Evolutionary conservation across 805 yeast species (phyloP), one percentile per base, ranked within the genome.

Genomic region (Saccharomycopsis sp.): DNA sequence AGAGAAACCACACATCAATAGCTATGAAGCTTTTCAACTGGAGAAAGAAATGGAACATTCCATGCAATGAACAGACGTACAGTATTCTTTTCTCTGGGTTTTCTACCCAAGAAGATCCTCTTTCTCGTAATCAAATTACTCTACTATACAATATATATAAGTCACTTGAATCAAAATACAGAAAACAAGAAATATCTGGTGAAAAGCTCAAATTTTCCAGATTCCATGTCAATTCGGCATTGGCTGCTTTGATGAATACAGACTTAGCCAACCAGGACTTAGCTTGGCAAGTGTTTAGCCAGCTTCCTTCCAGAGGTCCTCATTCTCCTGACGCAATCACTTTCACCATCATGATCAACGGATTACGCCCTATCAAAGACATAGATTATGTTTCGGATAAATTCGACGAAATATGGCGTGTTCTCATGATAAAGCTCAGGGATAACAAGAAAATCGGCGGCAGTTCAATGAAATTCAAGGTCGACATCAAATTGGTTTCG

Each of bases 31-130:
- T 81, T 19, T 76, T 77, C 60, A 75, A 77, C 55, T 77, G 79
- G 70, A 73, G 89, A 54, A 84, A 82, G 64, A 86, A 84, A 66
- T 80, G 88, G 84, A 80, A 79, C 0, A 75, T 83, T 12, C 77
- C 78, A 1, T 72, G 77, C 3, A 81, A 84, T 63, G 78, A 80
- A 24, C 73, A 75, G 35, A 72, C 81, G 1, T 66, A 75, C 53
- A 79, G 81, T 3, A 75, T 80, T 3, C 56, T 81, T 7, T 77
- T 81, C 55, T 69, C 74, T 44, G 82, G 80, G 0, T 71, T 78
- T 58, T 72, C 81, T 0, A 70, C 71, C 7, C 66, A 67, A n/a
- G 62, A 54, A 15, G 56, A 62, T 7, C 66, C 65, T n/a, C 51
- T 79, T 2, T 69, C 78, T 15, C 56, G 58, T 3, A 69, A 67